Conservation (phyloP, 768 basidiomycete genomes). For the Glaciozyma martinii region DNA sequence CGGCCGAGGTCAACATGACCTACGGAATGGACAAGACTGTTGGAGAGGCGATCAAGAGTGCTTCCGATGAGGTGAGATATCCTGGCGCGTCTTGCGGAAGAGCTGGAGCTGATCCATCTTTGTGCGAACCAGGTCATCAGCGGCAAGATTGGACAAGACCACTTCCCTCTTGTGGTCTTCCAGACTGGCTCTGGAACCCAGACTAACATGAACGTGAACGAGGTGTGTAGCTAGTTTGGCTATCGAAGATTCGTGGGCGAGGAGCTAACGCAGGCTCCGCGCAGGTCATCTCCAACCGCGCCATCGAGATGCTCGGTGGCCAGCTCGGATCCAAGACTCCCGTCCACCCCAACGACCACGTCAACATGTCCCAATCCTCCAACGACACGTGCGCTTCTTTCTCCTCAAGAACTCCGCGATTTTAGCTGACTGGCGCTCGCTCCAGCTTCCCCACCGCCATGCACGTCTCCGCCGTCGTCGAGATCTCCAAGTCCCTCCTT, state of each 20-base stretch:
- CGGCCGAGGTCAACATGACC: slow-evolving; percentile 73
- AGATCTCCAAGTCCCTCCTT: slow-evolving; percentile 66
- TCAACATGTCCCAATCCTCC: slow-evolving; percentile 97
- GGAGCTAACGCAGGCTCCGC: background rate
- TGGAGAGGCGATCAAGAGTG: slow-evolving; percentile 77
- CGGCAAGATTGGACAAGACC: slow-evolving; percentile 75
- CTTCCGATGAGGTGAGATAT: slow-evolving; percentile 75
- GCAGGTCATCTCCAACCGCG: slow-evolving; percentile 94
- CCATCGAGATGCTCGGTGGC: slow-evolving; percentile 92
- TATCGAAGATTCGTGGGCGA: background rate
- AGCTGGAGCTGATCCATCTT: background rate
- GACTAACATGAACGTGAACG: slow-evolving; percentile 99
- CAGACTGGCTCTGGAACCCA: slow-evolving; percentile 98
- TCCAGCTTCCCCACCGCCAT: slow-evolving; percentile 93
- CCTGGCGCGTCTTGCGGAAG: background rate
- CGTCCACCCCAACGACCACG: slow-evolving; percentile 98
- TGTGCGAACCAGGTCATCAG: slow-evolving; percentile 66
- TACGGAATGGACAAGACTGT: slow-evolving; percentile 87
- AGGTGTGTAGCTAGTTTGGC: slow-evolving; percentile 47
- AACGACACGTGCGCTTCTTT: slow-evolving; percentile 75
- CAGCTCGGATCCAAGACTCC: slow-evolving; percentile 91
- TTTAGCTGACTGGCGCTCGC: background rate
- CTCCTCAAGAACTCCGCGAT: background rate
- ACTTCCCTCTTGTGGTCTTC: slow-evolving; percentile 98
- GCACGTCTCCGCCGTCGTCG: slow-evolving; percentile 92